Evolutionary conservation across 495 filamentous ascomycete genomes (phyloP).

Genomic region (Penicillium paradoxum): DNA sequence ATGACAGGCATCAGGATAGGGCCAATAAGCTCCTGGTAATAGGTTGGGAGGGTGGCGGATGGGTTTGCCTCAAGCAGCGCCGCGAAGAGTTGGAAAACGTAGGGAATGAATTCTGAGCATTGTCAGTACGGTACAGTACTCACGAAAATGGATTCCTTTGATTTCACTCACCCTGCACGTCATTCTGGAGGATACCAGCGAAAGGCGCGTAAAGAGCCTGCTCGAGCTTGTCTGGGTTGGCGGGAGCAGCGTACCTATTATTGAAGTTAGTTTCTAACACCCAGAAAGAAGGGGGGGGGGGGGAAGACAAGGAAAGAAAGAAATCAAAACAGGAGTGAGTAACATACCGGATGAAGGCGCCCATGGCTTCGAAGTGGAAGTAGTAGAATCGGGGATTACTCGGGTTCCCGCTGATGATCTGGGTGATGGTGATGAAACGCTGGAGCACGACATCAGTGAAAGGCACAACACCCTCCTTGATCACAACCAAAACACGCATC

Average conservation of each 20-base stretch:
- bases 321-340: too few species aligned
- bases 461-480: conserved; percentile 70
- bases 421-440: conserved; percentile 79
- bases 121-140: conserved; percentile 14
- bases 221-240: conserved; percentile 69
- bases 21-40: conserved; percentile 69
- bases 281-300: neutral
- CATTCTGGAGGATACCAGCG: conserved; percentile 65
- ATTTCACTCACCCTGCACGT: conserved; percentile 62
- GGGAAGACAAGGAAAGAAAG: too few species aligned
- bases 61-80: conserved; percentile 81
- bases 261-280: neutral
- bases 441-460: conserved; percentile 67
- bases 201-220: conserved; percentile 73
- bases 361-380: conserved; percentile 92
- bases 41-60: conserved; percentile 62
- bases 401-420: conserved; percentile 84
- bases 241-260: conserved; percentile 59
- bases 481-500: conserved; percentile 92
- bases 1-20: conserved; percentile 68
- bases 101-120: conserved; percentile 80
- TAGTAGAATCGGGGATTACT: conserved; percentile 98
- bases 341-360: conserved; percentile 78
- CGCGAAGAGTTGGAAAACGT: conserved; percentile 92
- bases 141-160: neutral